These are phyloP conservation scores for Amanita rubescens DNA, from an alignment of 768 basidiomycete genomes.

Conservation along the genomic window DNA sequence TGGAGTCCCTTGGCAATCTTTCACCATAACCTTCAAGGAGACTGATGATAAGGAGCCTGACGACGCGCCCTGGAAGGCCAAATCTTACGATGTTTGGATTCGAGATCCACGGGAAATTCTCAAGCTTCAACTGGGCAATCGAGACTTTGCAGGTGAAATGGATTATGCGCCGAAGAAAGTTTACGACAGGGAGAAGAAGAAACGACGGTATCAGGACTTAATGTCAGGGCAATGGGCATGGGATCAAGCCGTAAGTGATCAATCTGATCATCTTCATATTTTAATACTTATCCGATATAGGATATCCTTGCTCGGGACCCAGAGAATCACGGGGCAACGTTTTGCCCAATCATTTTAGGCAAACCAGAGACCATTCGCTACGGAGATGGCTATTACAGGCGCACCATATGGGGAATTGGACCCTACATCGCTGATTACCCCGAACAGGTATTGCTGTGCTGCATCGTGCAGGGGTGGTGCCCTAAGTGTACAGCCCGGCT, in stretches of 20 bases:
- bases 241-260: not conserved
- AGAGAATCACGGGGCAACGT: not conserved
- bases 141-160: not conserved
- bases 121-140: not conserved
- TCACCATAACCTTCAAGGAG: not conserved
- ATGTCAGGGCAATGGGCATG: not conserved
- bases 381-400: not conserved
- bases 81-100: not conserved
- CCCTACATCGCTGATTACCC: not conserved
- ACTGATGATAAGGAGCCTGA: too few species aligned
- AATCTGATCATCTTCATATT: too few species aligned
- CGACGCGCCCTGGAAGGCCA: not conserved
- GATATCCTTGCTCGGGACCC: not conserved
- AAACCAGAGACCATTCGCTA: not conserved
- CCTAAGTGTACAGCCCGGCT: too few species aligned
- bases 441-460: too few species aligned
- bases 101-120: not conserved
- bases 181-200: not conserved
- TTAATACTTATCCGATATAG: not conserved
- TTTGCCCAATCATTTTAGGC: not conserved
- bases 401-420: too few species aligned
- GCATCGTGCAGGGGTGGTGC: too few species aligned
- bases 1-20: not conserved
- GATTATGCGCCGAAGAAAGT: not conserved
- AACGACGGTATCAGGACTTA: not conserved